Evolutionary conservation across 2,329 filamentous ascomycete species (phyloP).

Genomic region (Myriosclerotinia scirpicola): DNA sequence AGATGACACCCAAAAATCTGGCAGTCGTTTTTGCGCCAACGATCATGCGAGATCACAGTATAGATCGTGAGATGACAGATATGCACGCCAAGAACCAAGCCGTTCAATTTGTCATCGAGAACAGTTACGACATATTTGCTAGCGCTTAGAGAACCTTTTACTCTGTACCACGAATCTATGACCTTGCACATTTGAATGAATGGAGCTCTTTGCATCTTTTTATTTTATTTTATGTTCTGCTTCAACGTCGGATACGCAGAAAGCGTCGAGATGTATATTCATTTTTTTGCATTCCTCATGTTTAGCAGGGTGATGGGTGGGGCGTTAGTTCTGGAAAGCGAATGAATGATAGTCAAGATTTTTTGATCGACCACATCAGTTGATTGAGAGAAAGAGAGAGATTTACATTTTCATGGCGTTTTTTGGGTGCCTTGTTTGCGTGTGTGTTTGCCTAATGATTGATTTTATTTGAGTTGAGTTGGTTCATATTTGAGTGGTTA

Average conservation of each 20-base stretch:
- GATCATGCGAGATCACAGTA: constrained; percentile 86
- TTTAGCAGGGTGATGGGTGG: constrained; percentile 16
- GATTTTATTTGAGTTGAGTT: neutral
- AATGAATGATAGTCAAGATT: constrained; percentile 33
- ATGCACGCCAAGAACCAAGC: constrained; percentile 91
- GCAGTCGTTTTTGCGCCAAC: constrained; percentile 97
- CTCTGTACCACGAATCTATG: constrained; percentile 11
- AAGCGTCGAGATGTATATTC: constrained; percentile 16
- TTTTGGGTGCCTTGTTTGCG: constrained; percentile 2
- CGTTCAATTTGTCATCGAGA: constrained; percentile 90
- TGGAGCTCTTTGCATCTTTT: constrained; percentile 17
- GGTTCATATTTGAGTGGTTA: neutral
- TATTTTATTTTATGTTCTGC: constrained; percentile 13
- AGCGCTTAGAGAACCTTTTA: constrained; percentile 22
- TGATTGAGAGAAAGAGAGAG: neutral
- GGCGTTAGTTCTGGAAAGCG: constrained; percentile 20
- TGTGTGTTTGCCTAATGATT: neutral
- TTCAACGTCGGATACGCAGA: constrained; percentile 9
- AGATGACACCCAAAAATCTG: constrained; percentile 96
- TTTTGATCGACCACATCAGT: constrained; percentile 16
- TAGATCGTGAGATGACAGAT: constrained; percentile 94
- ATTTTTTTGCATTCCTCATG: constrained; percentile 19
- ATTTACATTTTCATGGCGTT: constrained; percentile 11
- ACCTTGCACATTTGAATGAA: constrained; percentile 19
- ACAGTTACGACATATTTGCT: constrained; percentile 77